These are phyloP conservation scores for Hypoxylon fuscum DNA, from an alignment of 495 filamentous ascomycete species.

Conservation along the genomic window DNA sequence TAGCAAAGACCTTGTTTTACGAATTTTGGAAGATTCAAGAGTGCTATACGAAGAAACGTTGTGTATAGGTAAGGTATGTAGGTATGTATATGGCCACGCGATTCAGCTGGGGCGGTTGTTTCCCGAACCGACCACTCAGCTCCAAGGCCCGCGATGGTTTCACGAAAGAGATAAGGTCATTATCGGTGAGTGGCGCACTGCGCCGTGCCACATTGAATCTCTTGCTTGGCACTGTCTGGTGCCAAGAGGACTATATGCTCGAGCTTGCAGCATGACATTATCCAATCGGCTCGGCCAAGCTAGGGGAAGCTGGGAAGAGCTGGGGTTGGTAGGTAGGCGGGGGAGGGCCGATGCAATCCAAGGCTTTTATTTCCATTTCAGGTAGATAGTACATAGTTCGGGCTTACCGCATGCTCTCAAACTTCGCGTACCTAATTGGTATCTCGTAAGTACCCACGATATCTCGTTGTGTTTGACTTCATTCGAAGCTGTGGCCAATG, in stretches of 20 bases:
- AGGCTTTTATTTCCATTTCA: conserved; percentile 18
- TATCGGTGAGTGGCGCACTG: not conserved
- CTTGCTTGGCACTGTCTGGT: not conserved
- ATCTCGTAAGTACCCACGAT: conserved; percentile 13
- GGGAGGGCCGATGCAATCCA: conserved; percentile 20
- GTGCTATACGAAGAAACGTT: no score
- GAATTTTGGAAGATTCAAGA: not conserved
- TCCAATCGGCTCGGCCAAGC: conserved; percentile 6
- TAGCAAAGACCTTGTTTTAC: not conserved
- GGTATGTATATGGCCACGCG: conserved; percentile 5
- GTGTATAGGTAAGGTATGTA: not conserved
- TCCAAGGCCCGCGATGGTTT: not conserved
- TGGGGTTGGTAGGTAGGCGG: conserved; percentile 15
- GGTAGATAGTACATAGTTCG: conserved; percentile 17
- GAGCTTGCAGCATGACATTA: no score
- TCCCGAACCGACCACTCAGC: not conserved
- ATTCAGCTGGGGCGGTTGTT: conserved; percentile 24
- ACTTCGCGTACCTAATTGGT: conserved; percentile 5
- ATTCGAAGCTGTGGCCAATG: conserved; percentile 17
- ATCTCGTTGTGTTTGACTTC: not conserved
- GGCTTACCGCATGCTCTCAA: conserved; percentile 14
- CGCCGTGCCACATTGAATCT: not conserved
- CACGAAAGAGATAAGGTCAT: not conserved
- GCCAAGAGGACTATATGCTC: no score
- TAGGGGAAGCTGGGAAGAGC: conserved; percentile 5